Evolutionary conservation across 2,329 filamentous ascomycete genomes (phyloP).

Genomic region (Didymella sp.): DNA sequence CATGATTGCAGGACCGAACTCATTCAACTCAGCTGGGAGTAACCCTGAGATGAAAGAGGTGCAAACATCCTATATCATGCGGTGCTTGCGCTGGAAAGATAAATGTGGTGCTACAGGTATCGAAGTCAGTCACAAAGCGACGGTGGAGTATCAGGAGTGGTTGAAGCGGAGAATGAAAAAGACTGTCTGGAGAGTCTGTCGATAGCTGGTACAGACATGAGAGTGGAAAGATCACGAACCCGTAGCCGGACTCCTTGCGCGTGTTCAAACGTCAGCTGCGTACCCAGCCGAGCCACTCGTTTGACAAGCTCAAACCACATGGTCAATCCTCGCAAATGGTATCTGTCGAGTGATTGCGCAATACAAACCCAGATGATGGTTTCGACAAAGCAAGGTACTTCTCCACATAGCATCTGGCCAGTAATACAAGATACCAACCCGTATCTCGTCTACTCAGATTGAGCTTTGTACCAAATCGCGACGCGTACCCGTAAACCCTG

Average conservation of each 20-base stretch:
- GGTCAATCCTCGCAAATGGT: not conserved
- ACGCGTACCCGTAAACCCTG: not conserved
- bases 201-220: slow-evolving; percentile 1
- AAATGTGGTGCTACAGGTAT: not conserved
- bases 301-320: not conserved
- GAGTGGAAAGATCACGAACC: not conserved
- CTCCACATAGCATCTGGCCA: not conserved
- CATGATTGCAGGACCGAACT: slow-evolving; percentile 3
- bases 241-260: not conserved
- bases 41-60: slow-evolving; percentile 9
- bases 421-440: not conserved
- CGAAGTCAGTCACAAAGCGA: not conserved
- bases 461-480: not conserved
- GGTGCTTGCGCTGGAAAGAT: not conserved
- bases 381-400: not conserved
- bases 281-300: not conserved
- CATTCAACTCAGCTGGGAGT: slow-evolving; percentile 7
- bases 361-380: not conserved
- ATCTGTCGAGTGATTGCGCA: too few species aligned
- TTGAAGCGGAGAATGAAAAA: not conserved
- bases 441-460: not conserved
- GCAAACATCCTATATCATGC: not conserved
- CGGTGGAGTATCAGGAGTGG: not conserved
- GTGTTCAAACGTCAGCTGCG: not conserved
- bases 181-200: not conserved